Base-by-base conservation (phyloP, 2,329 filamentous ascomycete species). In the Aspergillus sp. region DNA sequence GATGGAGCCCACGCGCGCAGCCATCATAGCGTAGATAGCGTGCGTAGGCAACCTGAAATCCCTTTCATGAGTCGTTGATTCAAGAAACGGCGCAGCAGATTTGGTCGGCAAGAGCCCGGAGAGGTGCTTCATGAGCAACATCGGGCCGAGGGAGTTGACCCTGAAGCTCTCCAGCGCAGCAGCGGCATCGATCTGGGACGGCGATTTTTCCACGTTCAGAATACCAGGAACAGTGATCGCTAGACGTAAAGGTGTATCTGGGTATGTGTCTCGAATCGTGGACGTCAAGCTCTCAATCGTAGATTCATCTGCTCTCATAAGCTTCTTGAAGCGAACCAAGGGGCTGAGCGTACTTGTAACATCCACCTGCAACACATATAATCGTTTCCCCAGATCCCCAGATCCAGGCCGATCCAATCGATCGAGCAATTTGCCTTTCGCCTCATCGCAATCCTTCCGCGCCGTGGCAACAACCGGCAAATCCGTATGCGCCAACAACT, bases 41-140 rank as follows among this genome's bases (percentile, higher is more conserved):
- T 84, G 80, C 0, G 66, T 58, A 0, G 83, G 80, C 2, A 89
- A 78, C 0, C 77, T 65, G n/a, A 69, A 36, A 16, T 14, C 6
- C 20, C 72, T 68, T 31, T 55, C 45, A 2, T 26, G 20, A 6
- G 22, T 16, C 10, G 39, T 9, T 2, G 39, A 29, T 7, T 63
- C 55, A 3, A 64, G 58, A n/a, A 69, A 71, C 14, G 82, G 64
- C 6, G 73, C 62, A 0, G 81, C 80, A 4, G 79, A 73, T 65
- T 85, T 87, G 16, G 79, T 82, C 1, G 91, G 90, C 3, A 95
- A 79, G 67, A 93, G 88, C 0, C 78, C 78, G 0, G 81, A 80
- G 67, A 95, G 90, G 74, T 92, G 86, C 75, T 95, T 95, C 70
- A 91, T 84, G 58, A 94, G 81, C 56, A 95, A 79, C 69, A 95